Evolutionary conservation across 163 green algal genomes (phyloP), one percentile per base, ranked within the genome.

Genomic region (Smithsoniella earleae): DNA sequence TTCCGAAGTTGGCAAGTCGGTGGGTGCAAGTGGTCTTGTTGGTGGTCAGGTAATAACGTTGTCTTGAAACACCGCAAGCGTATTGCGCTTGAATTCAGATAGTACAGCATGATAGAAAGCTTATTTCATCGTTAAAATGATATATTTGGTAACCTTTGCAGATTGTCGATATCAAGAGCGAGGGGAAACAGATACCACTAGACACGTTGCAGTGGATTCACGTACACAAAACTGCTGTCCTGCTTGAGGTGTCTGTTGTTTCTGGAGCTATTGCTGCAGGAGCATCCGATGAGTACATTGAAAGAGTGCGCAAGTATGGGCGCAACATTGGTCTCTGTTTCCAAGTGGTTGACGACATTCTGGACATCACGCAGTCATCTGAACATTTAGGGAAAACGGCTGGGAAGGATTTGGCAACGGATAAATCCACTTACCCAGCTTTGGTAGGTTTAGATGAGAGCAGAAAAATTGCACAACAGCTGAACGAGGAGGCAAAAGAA

Each of bases 321-420:
- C 82, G 86, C 62, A 89, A 90, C 82, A 96, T 99, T 72, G 94
- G 94, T 2, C 87, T 99, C 13, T 93, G 91, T 2, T 99, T 99
- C 85, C 94, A 98, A 87, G 89, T 99, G 3, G 82, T 97, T 63
- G 95, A 99, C 77, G 95, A 99, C 85, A 97, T 99, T 76, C 84
- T 99, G 74, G 95, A 99, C 79, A 89, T 96, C 66, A 98, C 94
- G 8, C 80, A 86, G 74, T 92, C 87, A 0, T 95, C 85, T 18
- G 92, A 97, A 83, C 75, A 95, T 82, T 85, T 99, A 54, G 94
- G 94, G 38, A 98, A 98, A 85, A 97, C 94, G 0, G 92, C 93
- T 0, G 94, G 89, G 44, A 98, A 98, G 85, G 95, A 99, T 81
- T 76, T 96, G 36, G 84, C 83, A 2, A 80, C 81, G 18, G 89